These are phyloP conservation scores for Yamadazyma insecticola DNA, from an alignment of 805 yeast genomes.

Conservation along the genomic window DNA sequence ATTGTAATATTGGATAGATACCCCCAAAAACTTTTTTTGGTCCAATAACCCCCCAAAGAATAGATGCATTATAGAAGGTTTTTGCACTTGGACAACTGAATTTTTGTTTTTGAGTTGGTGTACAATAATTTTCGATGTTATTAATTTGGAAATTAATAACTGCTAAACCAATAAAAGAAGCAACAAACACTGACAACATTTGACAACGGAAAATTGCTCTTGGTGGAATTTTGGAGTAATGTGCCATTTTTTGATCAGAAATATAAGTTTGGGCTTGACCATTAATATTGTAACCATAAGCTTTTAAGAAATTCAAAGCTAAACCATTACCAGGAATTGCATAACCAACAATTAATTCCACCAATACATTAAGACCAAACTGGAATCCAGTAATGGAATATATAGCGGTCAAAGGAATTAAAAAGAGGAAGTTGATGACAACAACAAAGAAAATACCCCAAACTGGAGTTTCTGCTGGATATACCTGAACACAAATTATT, in stretches of 20 bases:
- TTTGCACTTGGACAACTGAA: conserved; percentile 31
- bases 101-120: conserved; percentile 14
- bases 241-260: conserved; percentile 15
- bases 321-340: conserved; percentile 53
- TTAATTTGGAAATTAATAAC: conserved; percentile 11
- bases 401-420: conserved; percentile 49
- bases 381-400: conserved; percentile 45
- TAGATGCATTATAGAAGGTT: conserved; percentile 46
- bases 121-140: conserved; percentile 11
- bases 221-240: conserved; percentile 21
- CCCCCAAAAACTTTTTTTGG: conserved; percentile 27
- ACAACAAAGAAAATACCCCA: conserved; percentile 56
- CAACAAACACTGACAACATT: conserved; percentile 7
- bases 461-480: conserved; percentile 48
- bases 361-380: conserved; percentile 48
- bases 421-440: conserved; percentile 45
- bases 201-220: conserved; percentile 18
- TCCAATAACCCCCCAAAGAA: conserved; percentile 63
- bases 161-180: conserved; percentile 6
- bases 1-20: conserved; percentile 25
- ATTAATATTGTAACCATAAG: conserved; percentile 50
- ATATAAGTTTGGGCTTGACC: conserved; percentile 53
- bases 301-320: conserved; percentile 49
- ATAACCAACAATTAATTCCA: conserved; percentile 54
- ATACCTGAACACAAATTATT: conserved; percentile 23